Base-by-base conservation (phyloP, 108 stramenopile species). In the Cyclotella choctawhatcheeana region DNA sequence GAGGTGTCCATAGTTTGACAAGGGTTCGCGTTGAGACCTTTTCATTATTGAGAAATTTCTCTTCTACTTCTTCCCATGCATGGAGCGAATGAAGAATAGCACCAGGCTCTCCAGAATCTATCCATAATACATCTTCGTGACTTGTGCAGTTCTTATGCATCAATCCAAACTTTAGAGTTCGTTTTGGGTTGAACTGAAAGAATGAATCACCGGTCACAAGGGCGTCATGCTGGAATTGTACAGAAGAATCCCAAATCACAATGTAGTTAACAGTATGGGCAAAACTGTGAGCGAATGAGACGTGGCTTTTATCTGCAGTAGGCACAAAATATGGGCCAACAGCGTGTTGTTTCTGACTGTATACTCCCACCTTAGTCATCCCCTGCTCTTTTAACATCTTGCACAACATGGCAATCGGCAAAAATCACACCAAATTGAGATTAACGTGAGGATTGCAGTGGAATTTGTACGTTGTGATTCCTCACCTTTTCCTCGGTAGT, bases 31-130 rank as follows among this genome's bases (percentile, higher is more conserved):
- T 22, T 34, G 63, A 74, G 17, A 64, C 47, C 43, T 22, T 64
- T 5, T 53, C 37, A 1, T 70, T 64, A 52, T 59, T 25, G 30
- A 52, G 33, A 54, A 32, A 71, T 18, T 50, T 44, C 58, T 79
- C 77, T 31, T 61, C 65, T 0, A 62, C 65, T 45, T 83, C 82
- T 62, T 83, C 82, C 82, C 82, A 83, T 18, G 82, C 77, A 64
- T 79, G 73, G 10, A 83, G 58, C 3, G 82, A 78, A 44, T 83
- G 82, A 10, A 83, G 60, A 21, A 79, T 75, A 16, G 74, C 82
- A 33, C 77, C 77, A 20, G 62, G 21, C 27, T 78, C 76, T 52
- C 73, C 67, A 4, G 73, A 67, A 59, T 83, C 82, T 17, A 83
- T 68, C 73, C 76, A 77, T 62, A 79, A 68, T 21, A 79, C 78